phyloP scores from a whole-genome alignment of 2,329 filamentous ascomycete genomes.

The Fusarium brevicatenulatum region DNA sequence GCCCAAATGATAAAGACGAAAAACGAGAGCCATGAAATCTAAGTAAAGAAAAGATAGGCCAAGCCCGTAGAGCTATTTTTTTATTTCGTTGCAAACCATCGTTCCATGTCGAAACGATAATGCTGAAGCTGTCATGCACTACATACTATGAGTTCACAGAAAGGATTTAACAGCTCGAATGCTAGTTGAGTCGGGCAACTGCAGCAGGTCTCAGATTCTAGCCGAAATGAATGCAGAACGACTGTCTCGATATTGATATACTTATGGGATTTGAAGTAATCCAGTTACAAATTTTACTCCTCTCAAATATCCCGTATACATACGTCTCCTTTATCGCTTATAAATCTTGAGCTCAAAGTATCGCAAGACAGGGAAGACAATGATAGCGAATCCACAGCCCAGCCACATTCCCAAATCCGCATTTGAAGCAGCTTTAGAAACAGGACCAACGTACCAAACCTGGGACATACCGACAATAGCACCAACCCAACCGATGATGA shows the following conservation, averaged over 20 bases:
- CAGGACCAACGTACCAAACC: constrained; percentile 67
- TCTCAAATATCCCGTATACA: accelerated
- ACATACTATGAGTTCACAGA: neutral
- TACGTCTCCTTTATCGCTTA: constrained; percentile 18
- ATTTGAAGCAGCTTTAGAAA: constrained; percentile 64
- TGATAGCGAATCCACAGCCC: constrained; percentile 72
- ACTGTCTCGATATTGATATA: neutral
- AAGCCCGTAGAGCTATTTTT: no score
- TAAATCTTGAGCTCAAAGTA: constrained; percentile 44
- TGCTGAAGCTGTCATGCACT: neutral
- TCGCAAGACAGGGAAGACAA: constrained; percentile 44
- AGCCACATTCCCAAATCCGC: constrained; percentile 63
- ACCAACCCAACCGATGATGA: constrained; percentile 58
- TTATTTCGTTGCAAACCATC: no score
- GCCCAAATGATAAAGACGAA: neutral
- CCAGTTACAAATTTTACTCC: neutral
- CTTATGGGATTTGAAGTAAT: neutral
- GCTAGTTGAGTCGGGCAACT: neutral
- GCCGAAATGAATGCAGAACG: no score
- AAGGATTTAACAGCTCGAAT: neutral
- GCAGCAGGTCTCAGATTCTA: no score
- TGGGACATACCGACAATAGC: constrained; percentile 68
- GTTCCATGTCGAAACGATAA: neutral
- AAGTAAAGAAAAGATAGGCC: no score
- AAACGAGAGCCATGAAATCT: neutral